These are phyloP conservation scores for Cichorium intybus DNA, from an alignment of 140 eudicot genomes.

Conservation along the genomic window DNA sequence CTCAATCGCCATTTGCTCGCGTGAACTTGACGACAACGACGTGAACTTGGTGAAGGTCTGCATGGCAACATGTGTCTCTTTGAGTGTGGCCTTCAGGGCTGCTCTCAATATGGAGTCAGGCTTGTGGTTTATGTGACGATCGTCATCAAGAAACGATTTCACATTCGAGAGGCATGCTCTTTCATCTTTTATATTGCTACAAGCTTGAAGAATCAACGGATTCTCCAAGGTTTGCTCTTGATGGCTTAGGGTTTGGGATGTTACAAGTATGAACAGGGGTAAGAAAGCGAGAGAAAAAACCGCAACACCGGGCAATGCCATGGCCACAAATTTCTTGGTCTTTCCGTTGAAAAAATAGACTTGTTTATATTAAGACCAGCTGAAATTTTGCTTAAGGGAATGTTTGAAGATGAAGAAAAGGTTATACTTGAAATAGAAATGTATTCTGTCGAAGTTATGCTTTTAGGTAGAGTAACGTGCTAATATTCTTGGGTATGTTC, in stretches of 20 bases:
- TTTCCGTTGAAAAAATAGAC: neutral
- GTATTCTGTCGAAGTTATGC: constrained; percentile 63
- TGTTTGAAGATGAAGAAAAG: constrained; percentile 59
- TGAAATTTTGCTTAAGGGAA: constrained; percentile 24
- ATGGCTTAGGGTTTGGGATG: constrained; percentile 33
- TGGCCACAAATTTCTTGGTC: constrained; percentile 16
- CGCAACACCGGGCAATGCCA: constrained; percentile 30
- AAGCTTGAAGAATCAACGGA: constrained; percentile 60
- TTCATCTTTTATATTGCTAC: constrained; percentile 50
- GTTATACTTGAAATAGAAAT: constrained; percentile 21
- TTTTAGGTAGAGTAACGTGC: constrained; percentile 40
- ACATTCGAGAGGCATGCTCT: constrained; percentile 51
- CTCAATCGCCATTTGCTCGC: constrained; percentile 84
- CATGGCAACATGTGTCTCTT: constrained; percentile 55
- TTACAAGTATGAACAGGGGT: constrained; percentile 26
- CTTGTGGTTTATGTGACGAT: constrained; percentile 11
- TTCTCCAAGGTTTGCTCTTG: constrained; percentile 37
- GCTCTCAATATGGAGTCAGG: constrained; percentile 58
- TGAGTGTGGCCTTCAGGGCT: constrained; percentile 58
- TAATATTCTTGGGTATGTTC: constrained; percentile 36
- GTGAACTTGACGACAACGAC: constrained; percentile 48
- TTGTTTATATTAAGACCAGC: constrained; percentile 16
- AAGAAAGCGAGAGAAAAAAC: constrained; percentile 35
- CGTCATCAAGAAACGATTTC: constrained; percentile 40
- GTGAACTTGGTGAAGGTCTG: constrained; percentile 51